Evolutionary conservation across 441 rosid species (phyloP).

Genomic region (Rhodomyrtus psidioides): DNA sequence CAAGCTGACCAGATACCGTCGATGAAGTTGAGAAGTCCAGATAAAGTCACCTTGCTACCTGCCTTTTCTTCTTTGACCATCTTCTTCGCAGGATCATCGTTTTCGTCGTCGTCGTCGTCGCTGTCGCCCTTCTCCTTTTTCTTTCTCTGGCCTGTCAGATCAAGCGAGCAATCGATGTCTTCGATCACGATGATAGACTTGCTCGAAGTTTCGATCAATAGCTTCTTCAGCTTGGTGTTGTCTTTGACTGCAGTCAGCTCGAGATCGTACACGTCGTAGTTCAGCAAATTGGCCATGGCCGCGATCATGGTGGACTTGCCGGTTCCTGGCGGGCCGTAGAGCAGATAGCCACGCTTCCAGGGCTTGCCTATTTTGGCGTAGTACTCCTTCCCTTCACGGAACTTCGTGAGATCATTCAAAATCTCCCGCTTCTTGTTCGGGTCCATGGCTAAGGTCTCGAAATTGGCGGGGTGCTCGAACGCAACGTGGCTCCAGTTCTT

Average conservation of each 20-base stretch:
- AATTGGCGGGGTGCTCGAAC: background rate
- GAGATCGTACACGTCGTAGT: background rate
- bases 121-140: background rate
- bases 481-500: background rate
- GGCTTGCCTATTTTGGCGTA: background rate
- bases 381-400: background rate
- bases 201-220: background rate
- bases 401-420: background rate
- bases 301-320: background rate
- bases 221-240: background rate
- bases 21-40: conserved; percentile 64
- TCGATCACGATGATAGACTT: background rate
- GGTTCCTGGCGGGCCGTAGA: background rate
- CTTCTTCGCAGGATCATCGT: background rate
- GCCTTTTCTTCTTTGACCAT: conserved; percentile 9
- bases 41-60: conserved; percentile 45
- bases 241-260: background rate
- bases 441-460: background rate
- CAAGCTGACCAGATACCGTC: conserved; percentile 88
- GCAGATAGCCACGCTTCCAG: background rate
- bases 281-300: background rate
- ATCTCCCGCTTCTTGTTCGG: background rate
- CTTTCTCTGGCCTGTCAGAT: background rate
- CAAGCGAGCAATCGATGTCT: background rate
- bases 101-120: background rate